Evolutionary conservation across 1,139 yeast species (phyloP).

Genomic region (Candida glucosophila): DNA sequence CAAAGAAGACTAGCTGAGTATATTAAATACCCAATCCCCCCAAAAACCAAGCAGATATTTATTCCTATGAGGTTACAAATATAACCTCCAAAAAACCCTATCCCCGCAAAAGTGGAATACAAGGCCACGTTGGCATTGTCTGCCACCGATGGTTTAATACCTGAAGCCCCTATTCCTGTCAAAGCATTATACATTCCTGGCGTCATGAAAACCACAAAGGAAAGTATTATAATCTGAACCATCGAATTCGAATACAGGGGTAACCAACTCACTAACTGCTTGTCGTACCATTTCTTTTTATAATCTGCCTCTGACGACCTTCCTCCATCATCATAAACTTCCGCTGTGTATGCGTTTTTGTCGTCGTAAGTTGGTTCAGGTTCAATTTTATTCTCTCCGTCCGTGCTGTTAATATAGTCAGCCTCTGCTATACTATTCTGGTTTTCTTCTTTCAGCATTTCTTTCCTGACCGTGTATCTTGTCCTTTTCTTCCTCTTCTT

Average conservation of each 20-base stretch:
- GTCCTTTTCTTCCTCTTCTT: too few relatives aligned
- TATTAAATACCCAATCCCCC: constrained; percentile 49
- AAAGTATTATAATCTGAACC: constrained; percentile 37
- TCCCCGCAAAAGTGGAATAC: constrained; percentile 46
- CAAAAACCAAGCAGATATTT: constrained; percentile 38
- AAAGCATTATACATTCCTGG: constrained; percentile 56
- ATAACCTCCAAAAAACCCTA: constrained; percentile 56
- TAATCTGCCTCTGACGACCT: too few relatives aligned
- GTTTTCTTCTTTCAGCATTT: too few relatives aligned
- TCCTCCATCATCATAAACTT: neutral
- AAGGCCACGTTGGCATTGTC: constrained; percentile 49
- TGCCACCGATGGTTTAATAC: constrained; percentile 32
- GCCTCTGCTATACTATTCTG: too few relatives aligned
- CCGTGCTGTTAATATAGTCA: too few relatives aligned
- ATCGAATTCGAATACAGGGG: constrained; percentile 38
- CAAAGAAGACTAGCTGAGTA: constrained; percentile 46
- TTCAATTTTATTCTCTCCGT: too few relatives aligned
- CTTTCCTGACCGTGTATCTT: too few relatives aligned
- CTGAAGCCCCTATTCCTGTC: constrained; percentile 45
- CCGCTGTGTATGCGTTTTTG: neutral
- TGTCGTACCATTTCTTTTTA: constrained; percentile 41
- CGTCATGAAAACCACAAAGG: constrained; percentile 44
- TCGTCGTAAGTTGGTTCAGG: neutral
- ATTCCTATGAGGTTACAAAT: constrained; percentile 47
- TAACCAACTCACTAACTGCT: constrained; percentile 13